A percentile compares a stretch with the other conserved stretches of the same genome.
Conservation (phyloP, 192 early-diverging fungal species). For the Cladochytrium replicatum region DNA sequence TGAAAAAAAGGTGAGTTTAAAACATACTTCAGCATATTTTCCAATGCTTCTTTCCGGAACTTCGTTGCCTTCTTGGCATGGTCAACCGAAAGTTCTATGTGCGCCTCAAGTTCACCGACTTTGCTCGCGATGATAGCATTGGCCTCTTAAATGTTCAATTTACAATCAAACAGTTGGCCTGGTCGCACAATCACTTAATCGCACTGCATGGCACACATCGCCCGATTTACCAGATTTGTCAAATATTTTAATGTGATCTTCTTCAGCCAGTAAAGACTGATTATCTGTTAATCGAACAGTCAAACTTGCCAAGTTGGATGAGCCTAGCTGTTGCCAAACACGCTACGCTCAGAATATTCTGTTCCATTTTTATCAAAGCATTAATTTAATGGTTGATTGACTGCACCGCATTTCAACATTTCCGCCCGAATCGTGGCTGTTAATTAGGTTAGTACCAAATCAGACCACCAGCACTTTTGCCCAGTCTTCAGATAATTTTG, state of each 20-base stretch:
- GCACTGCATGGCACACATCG: conserved; percentile 32
- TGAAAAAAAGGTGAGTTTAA: too few species aligned
- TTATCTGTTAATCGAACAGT: too few species aligned
- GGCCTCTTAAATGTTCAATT: conserved; percentile 26
- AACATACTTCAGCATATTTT: conserved; percentile 42
- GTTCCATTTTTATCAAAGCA: conserved; percentile 15
- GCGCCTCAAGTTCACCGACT: conserved; percentile 34
- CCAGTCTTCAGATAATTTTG: conserved; percentile 42
- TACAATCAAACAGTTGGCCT: neutral
- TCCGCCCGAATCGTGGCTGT: conserved; percentile 20
- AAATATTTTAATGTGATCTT: conserved; percentile 18
- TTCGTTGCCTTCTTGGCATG: conserved; percentile 24
- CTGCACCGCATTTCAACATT: conserved; percentile 15
- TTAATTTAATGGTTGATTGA: conserved; percentile 18
- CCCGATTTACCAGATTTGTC: conserved; percentile 34
- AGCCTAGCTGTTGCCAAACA: conserved; percentile 17
- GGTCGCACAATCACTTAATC: conserved; percentile 9
- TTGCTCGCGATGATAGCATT: conserved; percentile 36
- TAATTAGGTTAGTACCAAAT: conserved; percentile 3
- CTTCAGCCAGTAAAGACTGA: too few species aligned
- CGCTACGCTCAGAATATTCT: conserved; percentile 11
- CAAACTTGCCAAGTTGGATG: conserved; percentile 27
- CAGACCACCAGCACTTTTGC: conserved; percentile 22
- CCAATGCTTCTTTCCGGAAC: conserved; percentile 44
- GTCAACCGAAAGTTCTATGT: conserved; percentile 32